Conservation (phyloP, 371 early-diverging fungal species). For the Dentiscutata heterogama region DNA sequence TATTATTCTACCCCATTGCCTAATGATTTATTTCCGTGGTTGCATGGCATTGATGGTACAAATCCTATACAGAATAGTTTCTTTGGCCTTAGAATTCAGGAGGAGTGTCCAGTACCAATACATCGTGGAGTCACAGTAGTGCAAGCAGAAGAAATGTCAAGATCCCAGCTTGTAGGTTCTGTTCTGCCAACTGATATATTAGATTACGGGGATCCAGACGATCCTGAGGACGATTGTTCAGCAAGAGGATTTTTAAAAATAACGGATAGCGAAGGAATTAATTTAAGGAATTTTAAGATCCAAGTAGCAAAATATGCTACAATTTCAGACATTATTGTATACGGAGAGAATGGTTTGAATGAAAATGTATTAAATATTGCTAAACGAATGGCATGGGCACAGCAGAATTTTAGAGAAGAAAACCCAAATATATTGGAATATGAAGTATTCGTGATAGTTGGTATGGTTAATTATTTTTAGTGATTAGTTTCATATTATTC, state of each 20-base stretch:
- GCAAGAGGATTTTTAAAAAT: conserved; percentile 48
- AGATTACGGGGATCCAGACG: neutral
- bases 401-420: conserved; percentile 51
- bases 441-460: conserved; percentile 61
- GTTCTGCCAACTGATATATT: conserved; percentile 55
- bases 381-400: conserved; percentile 57
- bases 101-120: conserved; percentile 52
- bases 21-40: conserved; percentile 71
- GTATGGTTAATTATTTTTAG: conserved; percentile 49
- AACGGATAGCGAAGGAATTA: conserved; percentile 57
- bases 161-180: conserved; percentile 55
- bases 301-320: conserved; percentile 67
- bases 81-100: conserved; percentile 61
- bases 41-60: conserved; percentile 71
- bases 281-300: conserved; percentile 70
- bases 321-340: conserved; percentile 66
- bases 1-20: conserved; percentile 63
- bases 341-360: conserved; percentile 52
- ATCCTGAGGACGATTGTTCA: neutral
- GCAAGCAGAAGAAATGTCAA: conserved; percentile 53
- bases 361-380: conserved; percentile 56
- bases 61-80: conserved; percentile 65
- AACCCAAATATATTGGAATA: conserved; percentile 51
- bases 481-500: neutral
- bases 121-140: conserved; percentile 60